Evolutionary conservation across 2,329 filamentous ascomycete genomes (phyloP).

Genomic region (Sporothrix globosa): DNA sequence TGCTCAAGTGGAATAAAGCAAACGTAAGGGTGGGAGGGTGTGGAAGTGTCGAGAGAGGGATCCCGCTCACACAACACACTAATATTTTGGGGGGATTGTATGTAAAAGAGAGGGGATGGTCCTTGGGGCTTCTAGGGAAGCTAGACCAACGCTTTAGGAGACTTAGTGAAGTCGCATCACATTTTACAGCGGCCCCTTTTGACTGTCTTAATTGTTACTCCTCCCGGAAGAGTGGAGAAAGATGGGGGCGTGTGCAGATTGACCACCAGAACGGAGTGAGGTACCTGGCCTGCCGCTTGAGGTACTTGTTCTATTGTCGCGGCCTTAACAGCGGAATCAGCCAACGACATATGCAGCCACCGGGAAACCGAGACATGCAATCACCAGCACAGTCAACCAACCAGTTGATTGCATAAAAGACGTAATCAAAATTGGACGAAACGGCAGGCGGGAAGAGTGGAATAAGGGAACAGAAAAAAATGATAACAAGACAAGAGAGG

Average conservation of each 20-base stretch:
- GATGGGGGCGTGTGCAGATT: conserved; percentile 17
- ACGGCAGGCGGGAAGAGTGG: conserved; percentile 2
- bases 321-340: not conserved
- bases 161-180: not conserved
- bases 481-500: not conserved
- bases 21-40: not conserved
- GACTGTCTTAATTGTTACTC: not conserved
- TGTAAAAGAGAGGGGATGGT: not conserved
- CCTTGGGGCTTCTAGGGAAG: not conserved
- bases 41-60: conserved; percentile 23
- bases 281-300: conserved; percentile 14
- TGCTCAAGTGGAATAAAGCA: conserved; percentile 1
- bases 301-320: conserved; percentile 19
- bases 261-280: not conserved
- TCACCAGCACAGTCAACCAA: conserved; percentile 15
- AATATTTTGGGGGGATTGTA: conserved; percentile 2
- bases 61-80: conserved; percentile 22
- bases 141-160: not conserved
- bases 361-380: conserved; percentile 5
- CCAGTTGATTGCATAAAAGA: conserved; percentile 18
- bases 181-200: not conserved
- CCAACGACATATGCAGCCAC: not conserved
- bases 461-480: not conserved
- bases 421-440: conserved; percentile 17
- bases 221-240: conserved; percentile 3